These are phyloP conservation scores for Chaetomium tenue DNA, from an alignment of 495 filamentous ascomycete genomes.

Conservation along the genomic window DNA sequence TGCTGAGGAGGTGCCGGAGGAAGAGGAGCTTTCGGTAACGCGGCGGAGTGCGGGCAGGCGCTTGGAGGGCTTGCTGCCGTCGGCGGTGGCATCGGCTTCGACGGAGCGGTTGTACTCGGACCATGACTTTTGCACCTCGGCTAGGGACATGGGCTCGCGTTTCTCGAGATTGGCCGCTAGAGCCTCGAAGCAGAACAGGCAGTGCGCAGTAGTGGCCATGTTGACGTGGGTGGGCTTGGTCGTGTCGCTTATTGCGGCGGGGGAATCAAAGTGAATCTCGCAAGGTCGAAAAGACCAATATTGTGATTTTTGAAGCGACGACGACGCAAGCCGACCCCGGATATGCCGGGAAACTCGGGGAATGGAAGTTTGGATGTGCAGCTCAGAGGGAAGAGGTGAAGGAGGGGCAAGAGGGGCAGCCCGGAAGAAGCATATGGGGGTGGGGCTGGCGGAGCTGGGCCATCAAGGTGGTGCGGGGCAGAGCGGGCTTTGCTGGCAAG, in stretches of 20 bases:
- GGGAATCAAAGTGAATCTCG: neutral
- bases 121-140: constrained; percentile 71
- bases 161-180: constrained; percentile 56
- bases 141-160: constrained; percentile 52
- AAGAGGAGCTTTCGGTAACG: constrained; percentile 34
- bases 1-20: constrained; percentile 29
- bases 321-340: constrained; percentile 17
- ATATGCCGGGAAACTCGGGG: neutral
- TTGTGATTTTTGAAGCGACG: constrained; percentile 1
- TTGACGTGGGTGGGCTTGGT: constrained; percentile 14
- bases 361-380: neutral
- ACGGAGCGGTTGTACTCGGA: constrained; percentile 44
- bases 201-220: constrained; percentile 84
- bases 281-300: neutral
- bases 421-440: neutral
- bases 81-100: constrained; percentile 19
- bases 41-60: constrained; percentile 42
- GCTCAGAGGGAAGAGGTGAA: constrained; percentile 6
- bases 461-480: constrained; percentile 10
- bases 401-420: constrained; percentile 7
- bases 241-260: constrained; percentile 1
- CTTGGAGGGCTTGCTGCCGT: constrained; percentile 35
- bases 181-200: constrained; percentile 86
- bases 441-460: constrained; percentile 9
- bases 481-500: neutral